These are phyloP conservation scores for Sophora flavescens DNA, from an alignment of 306 rosid genomes.

Conservation along the genomic window DNA sequence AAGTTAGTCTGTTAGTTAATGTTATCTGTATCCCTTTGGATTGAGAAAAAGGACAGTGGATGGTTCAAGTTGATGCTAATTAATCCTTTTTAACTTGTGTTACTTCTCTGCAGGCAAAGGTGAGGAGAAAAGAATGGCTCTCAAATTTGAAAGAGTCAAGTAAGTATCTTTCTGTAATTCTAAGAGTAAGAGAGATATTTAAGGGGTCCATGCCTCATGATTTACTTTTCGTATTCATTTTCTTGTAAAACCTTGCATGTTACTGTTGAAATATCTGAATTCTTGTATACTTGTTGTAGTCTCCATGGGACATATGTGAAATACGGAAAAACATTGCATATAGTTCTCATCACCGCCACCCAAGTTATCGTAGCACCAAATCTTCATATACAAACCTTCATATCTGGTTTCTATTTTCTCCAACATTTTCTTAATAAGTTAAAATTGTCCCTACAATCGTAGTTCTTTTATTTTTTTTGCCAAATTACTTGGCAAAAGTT, in stretches of 20 bases:
- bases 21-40: conserved; percentile 1
- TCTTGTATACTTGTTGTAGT: conserved; percentile 5
- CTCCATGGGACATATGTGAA: background rate
- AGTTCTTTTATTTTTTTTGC: background rate
- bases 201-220: background rate
- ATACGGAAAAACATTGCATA: background rate
- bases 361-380: background rate
- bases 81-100: conserved; percentile 37
- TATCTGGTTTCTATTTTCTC: background rate
- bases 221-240: background rate
- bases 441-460: background rate
- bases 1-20: background rate
- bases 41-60: conserved; percentile 27
- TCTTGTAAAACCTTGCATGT: background rate
- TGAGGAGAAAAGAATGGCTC: conserved; percentile 74
- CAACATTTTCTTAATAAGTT: background rate
- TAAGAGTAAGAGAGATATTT: background rate
- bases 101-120: conserved; percentile 68
- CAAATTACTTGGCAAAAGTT: background rate
- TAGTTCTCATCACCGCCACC: background rate
- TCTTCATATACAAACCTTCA: conserved; percentile 10
- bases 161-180: conserved; percentile 52
- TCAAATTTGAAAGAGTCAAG: conserved; percentile 86
- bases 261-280: conserved; percentile 1
- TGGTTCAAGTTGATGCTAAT: conserved; percentile 33